phyloP scores from a whole-genome alignment of 108 stramenopile species.

The Mayamaea pseudoterrestris region DNA sequence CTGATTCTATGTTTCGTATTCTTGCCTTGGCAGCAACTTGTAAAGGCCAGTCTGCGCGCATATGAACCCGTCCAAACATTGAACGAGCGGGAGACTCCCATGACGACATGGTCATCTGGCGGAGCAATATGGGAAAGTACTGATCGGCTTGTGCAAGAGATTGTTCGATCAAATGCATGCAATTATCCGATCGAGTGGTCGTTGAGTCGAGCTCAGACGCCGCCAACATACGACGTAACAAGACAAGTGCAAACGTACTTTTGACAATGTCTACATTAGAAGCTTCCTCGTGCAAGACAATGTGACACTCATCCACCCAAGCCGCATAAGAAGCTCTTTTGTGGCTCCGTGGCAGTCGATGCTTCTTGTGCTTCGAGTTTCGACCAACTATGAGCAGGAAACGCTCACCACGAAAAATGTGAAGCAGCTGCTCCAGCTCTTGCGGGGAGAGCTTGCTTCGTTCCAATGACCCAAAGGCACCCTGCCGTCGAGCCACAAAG shows the following conservation, averaged over 20 bases:
- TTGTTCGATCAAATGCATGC: constrained; percentile 35
- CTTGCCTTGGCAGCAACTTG: neutral
- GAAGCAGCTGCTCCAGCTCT: constrained; percentile 40
- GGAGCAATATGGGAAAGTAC: constrained; percentile 41
- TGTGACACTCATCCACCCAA: constrained; percentile 52
- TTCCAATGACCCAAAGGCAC: constrained; percentile 64
- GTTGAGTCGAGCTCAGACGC: constrained; percentile 7
- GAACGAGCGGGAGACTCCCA: constrained; percentile 59
- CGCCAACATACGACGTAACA: constrained; percentile 43
- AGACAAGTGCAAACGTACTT: constrained; percentile 51
- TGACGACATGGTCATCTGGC: constrained; percentile 33
- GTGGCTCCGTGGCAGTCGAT: constrained; percentile 1
- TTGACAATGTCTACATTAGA: constrained; percentile 68
- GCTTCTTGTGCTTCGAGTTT: constrained; percentile 41
- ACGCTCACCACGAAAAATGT: constrained; percentile 49
- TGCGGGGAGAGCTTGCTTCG: constrained; percentile 45
- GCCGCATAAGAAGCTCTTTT: constrained; percentile 9
- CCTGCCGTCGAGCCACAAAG: constrained; percentile 48
- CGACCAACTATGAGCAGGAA: constrained; percentile 63
- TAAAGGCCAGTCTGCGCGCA: constrained; percentile 56
- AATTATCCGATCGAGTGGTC: constrained; percentile 38
- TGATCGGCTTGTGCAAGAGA: constrained; percentile 30
- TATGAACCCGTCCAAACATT: constrained; percentile 66
- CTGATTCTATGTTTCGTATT: too few species aligned
- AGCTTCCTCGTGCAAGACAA: constrained; percentile 69